phyloP scores from a whole-genome alignment of 169 alveolate species.

The Eimeria acervulina region DNA sequence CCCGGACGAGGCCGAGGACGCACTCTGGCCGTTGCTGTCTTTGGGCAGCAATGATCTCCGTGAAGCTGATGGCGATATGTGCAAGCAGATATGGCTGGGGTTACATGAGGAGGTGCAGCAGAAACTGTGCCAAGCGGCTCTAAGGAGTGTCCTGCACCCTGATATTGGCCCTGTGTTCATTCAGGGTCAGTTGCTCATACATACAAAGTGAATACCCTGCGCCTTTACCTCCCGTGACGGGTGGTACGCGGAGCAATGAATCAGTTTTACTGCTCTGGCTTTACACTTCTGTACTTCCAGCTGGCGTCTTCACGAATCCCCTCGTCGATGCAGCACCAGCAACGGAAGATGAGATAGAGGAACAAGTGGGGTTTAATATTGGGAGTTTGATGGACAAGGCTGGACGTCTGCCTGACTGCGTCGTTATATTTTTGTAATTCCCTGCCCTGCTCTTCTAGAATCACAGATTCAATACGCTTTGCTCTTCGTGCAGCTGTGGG shows the following conservation, averaged over 20 bases:
- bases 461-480: background rate
- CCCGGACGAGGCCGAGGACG: background rate
- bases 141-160: constrained; percentile 44
- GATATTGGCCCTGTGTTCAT: constrained; percentile 60
- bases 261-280: background rate
- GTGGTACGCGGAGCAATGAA: background rate
- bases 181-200: constrained; percentile 18
- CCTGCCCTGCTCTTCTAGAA: background rate
- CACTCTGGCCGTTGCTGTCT: constrained; percentile 51
- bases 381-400: constrained; percentile 71
- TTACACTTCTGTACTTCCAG: background rate
- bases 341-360: background rate
- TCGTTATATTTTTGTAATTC: constrained; percentile 65
- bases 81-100: constrained; percentile 34
- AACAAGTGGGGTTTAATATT: background rate
- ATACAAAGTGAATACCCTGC: background rate
- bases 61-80: background rate
- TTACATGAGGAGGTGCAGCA: constrained; percentile 41
- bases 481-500: background rate
- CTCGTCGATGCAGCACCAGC: constrained; percentile 12
- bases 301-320: constrained; percentile 45
- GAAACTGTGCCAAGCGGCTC: constrained; percentile 15
- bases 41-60: background rate
- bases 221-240: background rate
- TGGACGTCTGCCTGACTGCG: constrained; percentile 75